Percentiles rank a stretch among this genome's conserved stretches.
phyloP scores from a whole-genome alignment of 306 rosid species.

The Abrus precatorius region DNA sequence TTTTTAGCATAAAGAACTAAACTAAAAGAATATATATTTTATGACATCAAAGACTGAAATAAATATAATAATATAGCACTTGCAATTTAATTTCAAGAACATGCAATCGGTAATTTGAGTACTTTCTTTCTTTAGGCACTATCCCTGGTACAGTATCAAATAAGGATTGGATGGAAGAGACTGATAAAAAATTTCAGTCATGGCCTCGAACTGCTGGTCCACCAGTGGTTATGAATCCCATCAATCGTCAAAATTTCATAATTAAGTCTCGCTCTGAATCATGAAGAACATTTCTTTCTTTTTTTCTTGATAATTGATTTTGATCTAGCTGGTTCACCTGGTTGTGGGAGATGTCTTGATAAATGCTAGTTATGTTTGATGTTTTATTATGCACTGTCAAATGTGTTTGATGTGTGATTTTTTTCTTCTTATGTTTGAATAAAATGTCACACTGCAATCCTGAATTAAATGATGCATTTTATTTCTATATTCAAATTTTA shows the following conservation, averaged over 20 bases:
- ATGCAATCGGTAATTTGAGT: not conserved
- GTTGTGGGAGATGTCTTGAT: conserved; percentile 36
- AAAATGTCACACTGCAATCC: too few relatives aligned
- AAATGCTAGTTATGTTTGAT: conserved; percentile 37
- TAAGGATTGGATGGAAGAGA: conserved; percentile 83
- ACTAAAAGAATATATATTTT: too few relatives aligned
- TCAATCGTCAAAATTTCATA: conserved; percentile 77
- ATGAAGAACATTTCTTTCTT: not conserved
- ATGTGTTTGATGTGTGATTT: too few relatives aligned
- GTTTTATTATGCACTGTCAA: not conserved
- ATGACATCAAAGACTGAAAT: too few relatives aligned
- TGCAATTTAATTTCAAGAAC: too few relatives aligned
- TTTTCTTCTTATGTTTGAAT: too few relatives aligned
- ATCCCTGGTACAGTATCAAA: conserved; percentile 72
- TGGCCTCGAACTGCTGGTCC: conserved; percentile 96
- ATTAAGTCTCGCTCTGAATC: conserved; percentile 66
- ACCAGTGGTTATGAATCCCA: conserved; percentile 83
- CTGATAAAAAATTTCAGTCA: conserved; percentile 88
- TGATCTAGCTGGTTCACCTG: conserved; percentile 29
- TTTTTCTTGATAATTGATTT: conserved; percentile 32
- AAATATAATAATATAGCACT: too few relatives aligned
- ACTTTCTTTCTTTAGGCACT: conserved; percentile 63
- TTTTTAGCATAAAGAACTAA: too few relatives aligned
- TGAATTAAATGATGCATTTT: too few relatives aligned
- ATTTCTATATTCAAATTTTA: too few relatives aligned